Percentiles rank a stretch among this genome's conserved stretches.
Conservation (phyloP, 2,329 filamentous ascomycete genomes). For the Alternaria ethzedia region DNA sequence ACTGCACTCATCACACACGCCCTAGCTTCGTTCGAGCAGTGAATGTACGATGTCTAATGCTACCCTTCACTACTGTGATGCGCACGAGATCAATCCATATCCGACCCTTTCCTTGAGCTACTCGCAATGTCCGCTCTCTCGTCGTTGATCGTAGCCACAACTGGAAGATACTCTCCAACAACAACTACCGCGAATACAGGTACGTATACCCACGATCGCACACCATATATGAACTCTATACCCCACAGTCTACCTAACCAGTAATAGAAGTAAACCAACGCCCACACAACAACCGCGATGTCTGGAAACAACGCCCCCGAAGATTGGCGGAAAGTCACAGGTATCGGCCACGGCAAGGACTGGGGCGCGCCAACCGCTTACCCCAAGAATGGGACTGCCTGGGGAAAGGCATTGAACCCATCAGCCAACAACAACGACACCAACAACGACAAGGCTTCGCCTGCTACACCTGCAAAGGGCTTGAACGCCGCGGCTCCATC, state of each 20-base stretch:
- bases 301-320: neutral
- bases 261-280: neutral
- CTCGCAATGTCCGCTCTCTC: neutral
- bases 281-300: neutral
- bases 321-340: conserved; percentile 3
- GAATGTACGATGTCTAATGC: neutral
- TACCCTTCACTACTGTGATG: neutral
- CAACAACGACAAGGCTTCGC: neutral
- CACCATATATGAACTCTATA: neutral
- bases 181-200: neutral
- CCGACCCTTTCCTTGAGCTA: neutral
- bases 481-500: neutral
- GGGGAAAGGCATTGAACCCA: neutral
- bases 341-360: conserved; percentile 7
- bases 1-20: neutral
- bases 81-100: neutral
- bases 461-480: neutral
- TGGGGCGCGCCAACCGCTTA: conserved; percentile 5
- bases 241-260: neutral
- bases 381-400: neutral
- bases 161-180: neutral
- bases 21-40: neutral
- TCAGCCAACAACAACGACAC: neutral
- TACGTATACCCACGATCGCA: neutral
- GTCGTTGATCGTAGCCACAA: neutral